Evolutionary conservation across 2,329 filamentous ascomycete species (phyloP).

Genomic region (Juglanconis sp.): DNA sequence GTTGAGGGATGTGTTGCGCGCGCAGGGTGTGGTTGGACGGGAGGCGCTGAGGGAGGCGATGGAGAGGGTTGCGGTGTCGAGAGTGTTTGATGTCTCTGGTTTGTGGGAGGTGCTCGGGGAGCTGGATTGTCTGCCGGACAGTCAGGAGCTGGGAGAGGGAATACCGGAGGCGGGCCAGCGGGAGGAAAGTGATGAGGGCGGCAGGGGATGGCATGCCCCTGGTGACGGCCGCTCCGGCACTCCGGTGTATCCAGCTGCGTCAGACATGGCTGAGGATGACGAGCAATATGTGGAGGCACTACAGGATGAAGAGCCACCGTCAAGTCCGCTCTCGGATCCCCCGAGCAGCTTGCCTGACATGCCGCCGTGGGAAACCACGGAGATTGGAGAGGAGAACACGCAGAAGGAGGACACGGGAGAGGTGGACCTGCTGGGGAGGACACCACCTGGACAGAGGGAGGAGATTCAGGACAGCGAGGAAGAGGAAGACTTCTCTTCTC

Average conservation of each 20-base stretch:
- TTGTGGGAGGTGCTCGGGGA: slow-evolving; percentile 56
- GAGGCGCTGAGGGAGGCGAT: slow-evolving; percentile 36
- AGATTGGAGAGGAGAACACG: background rate
- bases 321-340: slow-evolving; percentile 11
- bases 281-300: background rate
- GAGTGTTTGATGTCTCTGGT: slow-evolving; percentile 58
- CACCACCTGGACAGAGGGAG: slow-evolving; percentile 13
- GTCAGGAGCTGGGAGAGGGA: background rate
- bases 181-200: background rate
- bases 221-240: background rate
- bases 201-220: no score
- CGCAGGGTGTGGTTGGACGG: slow-evolving; percentile 25
- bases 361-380: background rate
- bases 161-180: background rate
- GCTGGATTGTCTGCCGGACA: slow-evolving; percentile 30
- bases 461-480: slow-evolving; percentile 40
- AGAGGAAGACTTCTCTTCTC: slow-evolving; percentile 30
- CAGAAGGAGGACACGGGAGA: background rate
- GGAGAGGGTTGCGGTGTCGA: slow-evolving; percentile 49
- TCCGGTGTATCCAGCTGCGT: background rate
- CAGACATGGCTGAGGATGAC: background rate
- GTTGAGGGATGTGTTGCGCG: slow-evolving; percentile 38
- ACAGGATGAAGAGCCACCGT: background rate
- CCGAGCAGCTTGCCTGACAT: slow-evolving; percentile 12
- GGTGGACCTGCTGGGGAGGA: background rate